Percentiles rank a stretch among this genome's conserved stretches.
Conservation (phyloP, 805 yeast genomes). For the Metschnikowia borealis region DNA sequence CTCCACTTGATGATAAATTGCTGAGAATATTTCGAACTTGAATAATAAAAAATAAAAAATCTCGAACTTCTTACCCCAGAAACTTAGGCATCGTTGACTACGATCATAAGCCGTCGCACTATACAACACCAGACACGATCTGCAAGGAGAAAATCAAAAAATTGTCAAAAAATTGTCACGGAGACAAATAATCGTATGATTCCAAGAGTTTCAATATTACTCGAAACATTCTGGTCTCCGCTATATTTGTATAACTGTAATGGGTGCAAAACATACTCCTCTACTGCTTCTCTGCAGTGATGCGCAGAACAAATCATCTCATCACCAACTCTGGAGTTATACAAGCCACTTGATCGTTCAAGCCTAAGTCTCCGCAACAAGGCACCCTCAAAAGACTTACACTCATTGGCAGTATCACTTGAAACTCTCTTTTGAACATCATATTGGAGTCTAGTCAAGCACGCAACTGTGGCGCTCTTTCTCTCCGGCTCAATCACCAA, state of each 20-base stretch:
- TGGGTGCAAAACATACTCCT: neutral
- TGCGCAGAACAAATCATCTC: constrained; percentile 1
- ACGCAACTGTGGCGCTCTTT: neutral
- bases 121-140: neutral
- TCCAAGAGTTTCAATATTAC: no score
- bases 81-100: neutral
- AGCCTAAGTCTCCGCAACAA: neutral
- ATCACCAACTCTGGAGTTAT: neutral
- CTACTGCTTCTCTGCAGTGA: neutral
- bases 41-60: no score
- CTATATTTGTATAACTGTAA: no score
- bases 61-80: neutral
- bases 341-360: neutral
- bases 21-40: no score
- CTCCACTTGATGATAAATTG: no score
- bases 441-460: neutral
- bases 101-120: neutral
- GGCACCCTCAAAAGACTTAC: neutral
- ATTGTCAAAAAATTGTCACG: neutral
- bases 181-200: neutral
- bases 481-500: neutral
- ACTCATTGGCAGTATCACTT: neutral
- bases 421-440: neutral
- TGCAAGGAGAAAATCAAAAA: neutral
- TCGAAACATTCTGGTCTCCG: no score